These are phyloP conservation scores for Sclerotinia minor DNA, from an alignment of 2,329 filamentous ascomycete genomes.

Conservation along the genomic window DNA sequence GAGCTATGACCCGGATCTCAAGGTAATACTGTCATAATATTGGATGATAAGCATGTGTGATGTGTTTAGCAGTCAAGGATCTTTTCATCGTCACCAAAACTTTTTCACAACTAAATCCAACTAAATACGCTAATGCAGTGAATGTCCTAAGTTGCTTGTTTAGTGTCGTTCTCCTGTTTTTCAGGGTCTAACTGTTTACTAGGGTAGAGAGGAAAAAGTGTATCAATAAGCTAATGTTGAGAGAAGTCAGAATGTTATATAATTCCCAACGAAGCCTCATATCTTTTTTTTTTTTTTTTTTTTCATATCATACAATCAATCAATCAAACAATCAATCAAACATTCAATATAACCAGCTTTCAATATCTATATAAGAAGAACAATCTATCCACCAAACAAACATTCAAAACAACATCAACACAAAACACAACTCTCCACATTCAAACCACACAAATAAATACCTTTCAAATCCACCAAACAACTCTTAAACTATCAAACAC, in stretches of 20 bases:
- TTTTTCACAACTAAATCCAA: neutral
- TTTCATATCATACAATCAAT: neutral
- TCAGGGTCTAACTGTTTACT: slow-evolving; percentile 6
- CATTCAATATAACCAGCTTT: too few relatives aligned
- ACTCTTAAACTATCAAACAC: neutral
- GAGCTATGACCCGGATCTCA: neutral
- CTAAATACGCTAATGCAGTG: too few relatives aligned
- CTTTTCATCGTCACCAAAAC: neutral
- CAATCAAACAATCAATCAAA: neutral
- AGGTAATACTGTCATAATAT: neutral
- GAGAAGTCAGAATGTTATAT: slow-evolving; percentile 6
- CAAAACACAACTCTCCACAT: too few relatives aligned
- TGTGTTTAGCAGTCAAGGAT: neutral
- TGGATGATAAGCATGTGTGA: slow-evolving; percentile 17
- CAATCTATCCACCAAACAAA: neutral
- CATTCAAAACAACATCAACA: neutral
- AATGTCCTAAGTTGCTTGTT: too few relatives aligned
- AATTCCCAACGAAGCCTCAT: neutral
- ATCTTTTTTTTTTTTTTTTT: neutral
- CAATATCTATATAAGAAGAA: neutral
- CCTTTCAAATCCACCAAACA: neutral
- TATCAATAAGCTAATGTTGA: neutral
- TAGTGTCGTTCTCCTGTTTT: slow-evolving; percentile 3
- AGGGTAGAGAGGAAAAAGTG: too few relatives aligned
- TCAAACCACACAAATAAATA: neutral